Conservation (phyloP, 768 basidiomycete genomes). For the Harrya chromipes region DNA sequence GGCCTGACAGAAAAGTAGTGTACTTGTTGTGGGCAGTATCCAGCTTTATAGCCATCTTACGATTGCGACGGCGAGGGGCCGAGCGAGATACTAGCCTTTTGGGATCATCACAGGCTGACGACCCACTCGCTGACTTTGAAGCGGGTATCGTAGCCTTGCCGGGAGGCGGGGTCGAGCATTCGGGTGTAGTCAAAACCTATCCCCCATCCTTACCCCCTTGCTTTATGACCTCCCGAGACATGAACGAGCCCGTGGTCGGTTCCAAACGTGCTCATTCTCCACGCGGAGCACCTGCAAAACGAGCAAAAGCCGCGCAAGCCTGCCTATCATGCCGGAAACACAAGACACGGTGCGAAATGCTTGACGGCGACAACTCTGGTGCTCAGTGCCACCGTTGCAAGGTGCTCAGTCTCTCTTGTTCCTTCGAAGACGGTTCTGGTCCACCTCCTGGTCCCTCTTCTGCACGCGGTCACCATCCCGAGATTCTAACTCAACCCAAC, state of each 20-base stretch:
- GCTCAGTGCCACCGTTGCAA: conserved; percentile 49
- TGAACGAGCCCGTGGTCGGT: conserved; percentile 21
- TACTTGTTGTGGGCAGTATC: background rate
- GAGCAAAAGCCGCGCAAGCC: conserved; percentile 43
- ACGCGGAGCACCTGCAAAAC: conserved; percentile 31
- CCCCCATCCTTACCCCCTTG: conserved; percentile 4
- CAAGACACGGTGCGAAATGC: conserved; percentile 49
- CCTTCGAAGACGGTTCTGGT: conserved; percentile 37
- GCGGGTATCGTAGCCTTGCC: conserved; percentile 15
- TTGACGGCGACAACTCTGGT: conserved; percentile 37
- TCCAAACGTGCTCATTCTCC: conserved; percentile 33
- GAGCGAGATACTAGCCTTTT: background rate
- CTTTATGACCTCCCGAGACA: conserved; percentile 18
- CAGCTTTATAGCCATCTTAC: background rate
- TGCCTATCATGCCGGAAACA: conserved; percentile 46
- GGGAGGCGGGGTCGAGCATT: conserved; percentile 10
- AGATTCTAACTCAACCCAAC: conserved; percentile 16
- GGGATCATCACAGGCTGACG: conserved; percentile 1
- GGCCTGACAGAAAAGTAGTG: background rate
- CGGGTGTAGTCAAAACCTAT: background rate
- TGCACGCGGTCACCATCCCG: conserved; percentile 19
- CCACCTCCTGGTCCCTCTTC: conserved; percentile 16
- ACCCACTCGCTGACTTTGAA: conserved; percentile 26
- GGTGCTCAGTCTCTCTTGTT: conserved; percentile 45
- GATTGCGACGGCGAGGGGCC: background rate